Evolutionary conservation across 768 basidiomycete genomes (phyloP).

Genomic region (Sarcodon aspratus): DNA sequence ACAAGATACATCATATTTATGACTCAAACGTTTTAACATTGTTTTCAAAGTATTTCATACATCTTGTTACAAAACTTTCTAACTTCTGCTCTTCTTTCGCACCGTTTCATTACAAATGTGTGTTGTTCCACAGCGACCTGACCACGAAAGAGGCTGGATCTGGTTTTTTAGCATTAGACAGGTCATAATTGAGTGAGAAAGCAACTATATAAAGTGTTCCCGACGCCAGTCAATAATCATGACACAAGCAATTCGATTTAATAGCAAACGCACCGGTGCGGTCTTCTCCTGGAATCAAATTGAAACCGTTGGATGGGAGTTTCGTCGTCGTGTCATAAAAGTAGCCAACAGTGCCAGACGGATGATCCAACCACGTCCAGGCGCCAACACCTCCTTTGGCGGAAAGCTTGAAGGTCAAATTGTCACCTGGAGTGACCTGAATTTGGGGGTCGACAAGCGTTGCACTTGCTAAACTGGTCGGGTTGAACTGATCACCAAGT

Average conservation of each 20-base stretch:
- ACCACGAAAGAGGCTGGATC: constrained; percentile 34
- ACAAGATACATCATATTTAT: too few species aligned
- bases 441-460: constrained; percentile 41
- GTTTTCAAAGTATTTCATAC: too few species aligned
- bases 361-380: constrained; percentile 54
- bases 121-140: constrained; percentile 44
- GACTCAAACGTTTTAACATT: too few species aligned
- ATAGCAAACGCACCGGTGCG: constrained; percentile 30
- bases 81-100: too few species aligned
- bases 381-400: constrained; percentile 41
- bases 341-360: constrained; percentile 38
- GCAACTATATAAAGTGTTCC: constrained; percentile 18
- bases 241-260: neutral
- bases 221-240: neutral
- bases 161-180: constrained; percentile 28
- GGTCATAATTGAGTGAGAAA: constrained; percentile 25
- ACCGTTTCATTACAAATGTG: constrained; percentile 16
- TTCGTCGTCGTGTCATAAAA: constrained; percentile 34
- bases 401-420: constrained; percentile 38
- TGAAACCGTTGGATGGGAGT: constrained; percentile 38
- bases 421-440: constrained; percentile 15
- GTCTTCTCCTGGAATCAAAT: constrained; percentile 40
- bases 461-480: constrained; percentile 33
- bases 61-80: too few species aligned
- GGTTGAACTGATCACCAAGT: constrained; percentile 32